phyloP scores from a whole-genome alignment of 176 grass and related monocot species.

The Triticum urartu region DNA sequence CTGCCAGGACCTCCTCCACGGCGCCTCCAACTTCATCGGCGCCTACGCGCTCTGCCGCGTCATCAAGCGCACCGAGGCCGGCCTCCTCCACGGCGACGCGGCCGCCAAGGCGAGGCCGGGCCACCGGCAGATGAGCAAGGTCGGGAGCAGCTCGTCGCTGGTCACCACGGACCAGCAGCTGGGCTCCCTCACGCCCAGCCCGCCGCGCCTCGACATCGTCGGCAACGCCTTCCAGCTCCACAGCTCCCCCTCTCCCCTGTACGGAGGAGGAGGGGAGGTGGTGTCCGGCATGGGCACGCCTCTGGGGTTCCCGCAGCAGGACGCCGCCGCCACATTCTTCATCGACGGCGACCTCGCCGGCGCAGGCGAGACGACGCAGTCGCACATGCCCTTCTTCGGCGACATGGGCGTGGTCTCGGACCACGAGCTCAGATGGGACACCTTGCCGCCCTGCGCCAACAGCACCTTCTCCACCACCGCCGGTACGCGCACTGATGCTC shows the following conservation, averaged over 20 bases:
- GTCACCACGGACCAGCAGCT: conserved; percentile 55
- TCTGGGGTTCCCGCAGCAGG: conserved; percentile 15
- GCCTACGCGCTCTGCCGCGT: conserved; percentile 79
- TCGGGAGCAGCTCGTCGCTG: conserved; percentile 42
- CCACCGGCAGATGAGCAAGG: conserved; percentile 29
- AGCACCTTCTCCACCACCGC: not conserved
- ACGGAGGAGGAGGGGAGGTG: not conserved
- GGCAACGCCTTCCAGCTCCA: conserved; percentile 15
- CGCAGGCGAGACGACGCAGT: not conserved
- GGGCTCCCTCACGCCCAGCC: conserved; percentile 36
- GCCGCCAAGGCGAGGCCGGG: conserved; percentile 24
- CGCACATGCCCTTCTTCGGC: conserved; percentile 10
- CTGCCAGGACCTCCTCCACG: conserved; percentile 75
- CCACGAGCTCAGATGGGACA: conserved; percentile 46
- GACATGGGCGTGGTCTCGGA: conserved; percentile 34
- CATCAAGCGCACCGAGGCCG: conserved; percentile 69
- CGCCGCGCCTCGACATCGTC: conserved; percentile 8
- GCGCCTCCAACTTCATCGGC: conserved; percentile 72
- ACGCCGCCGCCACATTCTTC: conserved; percentile 21
- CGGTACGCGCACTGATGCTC: not conserved
- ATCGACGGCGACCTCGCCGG: conserved; percentile 1
- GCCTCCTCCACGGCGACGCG: conserved; percentile 35
- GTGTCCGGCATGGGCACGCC: not conserved
- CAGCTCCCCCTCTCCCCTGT: not conserved
- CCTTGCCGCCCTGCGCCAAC: not conserved